Percentiles rank a stretch among this genome's conserved stretches.
These are phyloP conservation scores for Earliella scabrosa DNA, from an alignment of 1,284 basidiomycete genomes.

Conservation along the genomic window DNA sequence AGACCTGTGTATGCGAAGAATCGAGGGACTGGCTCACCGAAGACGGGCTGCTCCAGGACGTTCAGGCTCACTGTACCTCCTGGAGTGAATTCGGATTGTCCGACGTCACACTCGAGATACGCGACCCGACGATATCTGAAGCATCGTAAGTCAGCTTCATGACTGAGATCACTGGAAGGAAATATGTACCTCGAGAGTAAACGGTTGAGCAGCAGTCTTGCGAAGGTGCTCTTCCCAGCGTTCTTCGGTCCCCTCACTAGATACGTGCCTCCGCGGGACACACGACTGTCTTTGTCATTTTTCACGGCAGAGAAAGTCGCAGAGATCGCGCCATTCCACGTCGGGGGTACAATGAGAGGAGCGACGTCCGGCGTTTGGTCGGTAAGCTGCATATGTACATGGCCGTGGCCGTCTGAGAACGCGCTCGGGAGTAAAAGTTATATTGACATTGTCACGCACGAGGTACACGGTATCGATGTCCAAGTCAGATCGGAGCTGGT, in stretches of 20 bases:
- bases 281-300: not conserved
- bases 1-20: not conserved
- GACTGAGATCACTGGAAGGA: too few relatives aligned
- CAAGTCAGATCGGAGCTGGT: conserved; percentile 34
- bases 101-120: conserved; percentile 91
- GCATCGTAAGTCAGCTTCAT: too few relatives aligned
- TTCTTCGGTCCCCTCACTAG: conserved; percentile 87
- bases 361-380: conserved; percentile 47
- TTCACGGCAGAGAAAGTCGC: conserved; percentile 41
- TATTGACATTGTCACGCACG: conserved; percentile 42
- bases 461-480: conserved; percentile 58
- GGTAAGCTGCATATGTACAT: conserved; percentile 41
- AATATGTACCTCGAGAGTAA: conserved; percentile 61
- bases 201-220: conserved; percentile 75
- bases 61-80: conserved; percentile 86
- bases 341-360: conserved; percentile 53
- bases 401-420: conserved; percentile 5
- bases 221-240: conserved; percentile 90
- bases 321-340: conserved; percentile 61
- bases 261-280: conserved; percentile 36
- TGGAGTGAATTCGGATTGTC: conserved; percentile 93
- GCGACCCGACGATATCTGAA: conserved; percentile 76
- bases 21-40: conserved; percentile 54
- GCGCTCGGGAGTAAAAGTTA: not conserved
- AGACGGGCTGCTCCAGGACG: conserved; percentile 66